Evolutionary conservation across 2,329 filamentous ascomycete genomes (phyloP).

Genomic region (Penicillium sp.): DNA sequence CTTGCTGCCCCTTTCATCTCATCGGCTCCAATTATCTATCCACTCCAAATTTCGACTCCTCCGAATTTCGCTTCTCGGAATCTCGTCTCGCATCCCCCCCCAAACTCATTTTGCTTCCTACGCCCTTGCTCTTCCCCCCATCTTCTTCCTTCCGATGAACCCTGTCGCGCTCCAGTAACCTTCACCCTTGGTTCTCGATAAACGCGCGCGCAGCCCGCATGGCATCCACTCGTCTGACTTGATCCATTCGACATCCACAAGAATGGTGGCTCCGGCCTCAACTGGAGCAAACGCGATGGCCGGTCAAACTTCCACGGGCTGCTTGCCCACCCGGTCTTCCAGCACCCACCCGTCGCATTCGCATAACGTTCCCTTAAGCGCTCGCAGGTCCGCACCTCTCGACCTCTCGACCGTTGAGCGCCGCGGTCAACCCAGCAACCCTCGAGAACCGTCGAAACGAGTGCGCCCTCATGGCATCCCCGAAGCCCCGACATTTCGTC

Average conservation of each 20-base stretch:
- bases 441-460: conserved; percentile 75
- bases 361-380: conserved; percentile 64
- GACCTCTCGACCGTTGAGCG: conserved; percentile 91
- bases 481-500: conserved; percentile 88
- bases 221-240: conserved; percentile 11
- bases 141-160: conserved; percentile 37
- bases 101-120: conserved; percentile 2
- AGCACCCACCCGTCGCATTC: conserved; percentile 50
- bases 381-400: conserved; percentile 68
- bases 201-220: conserved; percentile 29
- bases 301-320: conserved; percentile 37
- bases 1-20: not conserved
- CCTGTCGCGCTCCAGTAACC: conserved; percentile 35
- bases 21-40: too few relatives aligned
- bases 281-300: conserved; percentile 42
- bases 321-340: conserved; percentile 44
- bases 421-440: conserved; percentile 77
- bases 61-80: conserved; percentile 10
- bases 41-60: not conserved
- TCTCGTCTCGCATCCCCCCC: conserved; percentile 12
- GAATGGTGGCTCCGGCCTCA: conserved; percentile 53
- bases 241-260: conserved; percentile 21
- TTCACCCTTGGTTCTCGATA: conserved; percentile 33
- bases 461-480: conserved; percentile 80
- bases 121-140: conserved; percentile 11